Evolutionary conservation across 768 basidiomycete species (phyloP).

Genomic region (Dioszegia aurantiaca): DNA sequence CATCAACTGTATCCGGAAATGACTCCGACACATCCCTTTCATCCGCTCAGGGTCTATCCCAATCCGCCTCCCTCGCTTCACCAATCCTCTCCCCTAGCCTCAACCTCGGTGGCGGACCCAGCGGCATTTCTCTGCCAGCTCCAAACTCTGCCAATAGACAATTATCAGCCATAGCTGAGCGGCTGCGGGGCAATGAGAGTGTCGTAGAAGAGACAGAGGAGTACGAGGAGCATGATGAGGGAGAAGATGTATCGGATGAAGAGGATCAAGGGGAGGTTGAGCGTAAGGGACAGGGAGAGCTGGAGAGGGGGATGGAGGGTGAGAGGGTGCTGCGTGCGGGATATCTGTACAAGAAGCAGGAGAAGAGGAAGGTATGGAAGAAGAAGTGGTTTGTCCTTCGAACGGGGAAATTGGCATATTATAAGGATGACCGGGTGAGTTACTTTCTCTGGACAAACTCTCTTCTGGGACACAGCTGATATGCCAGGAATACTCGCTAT

Average conservation of each 20-base stretch:
- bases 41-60: constrained; percentile 11
- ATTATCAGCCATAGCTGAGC: constrained; percentile 33
- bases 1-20: constrained; percentile 30
- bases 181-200: constrained; percentile 10
- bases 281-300: constrained; percentile 31
- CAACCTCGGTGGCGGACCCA: not conserved
- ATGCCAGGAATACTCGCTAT: constrained; percentile 76
- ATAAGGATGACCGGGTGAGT: constrained; percentile 76
- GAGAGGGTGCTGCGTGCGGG: constrained; percentile 75
- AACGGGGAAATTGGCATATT: constrained; percentile 87
- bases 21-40: constrained; percentile 46
- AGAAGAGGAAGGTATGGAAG: constrained; percentile 98
- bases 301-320: constrained; percentile 50
- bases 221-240: constrained; percentile 52
- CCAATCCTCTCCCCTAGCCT: constrained; percentile 19
- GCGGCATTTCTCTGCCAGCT: not conserved
- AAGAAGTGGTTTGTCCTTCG: constrained; percentile 97
- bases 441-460: not conserved
- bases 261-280: constrained; percentile 34
- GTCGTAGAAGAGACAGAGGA: constrained; percentile 33
- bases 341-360: constrained; percentile 97
- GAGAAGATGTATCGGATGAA: constrained; percentile 30
- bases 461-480: not conserved
- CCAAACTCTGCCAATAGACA: not conserved
- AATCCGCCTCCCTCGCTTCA: constrained; percentile 20